phyloP scores from a whole-genome alignment of 2,329 filamentous ascomycete genomes.

The Cladophialophora yegresii region DNA sequence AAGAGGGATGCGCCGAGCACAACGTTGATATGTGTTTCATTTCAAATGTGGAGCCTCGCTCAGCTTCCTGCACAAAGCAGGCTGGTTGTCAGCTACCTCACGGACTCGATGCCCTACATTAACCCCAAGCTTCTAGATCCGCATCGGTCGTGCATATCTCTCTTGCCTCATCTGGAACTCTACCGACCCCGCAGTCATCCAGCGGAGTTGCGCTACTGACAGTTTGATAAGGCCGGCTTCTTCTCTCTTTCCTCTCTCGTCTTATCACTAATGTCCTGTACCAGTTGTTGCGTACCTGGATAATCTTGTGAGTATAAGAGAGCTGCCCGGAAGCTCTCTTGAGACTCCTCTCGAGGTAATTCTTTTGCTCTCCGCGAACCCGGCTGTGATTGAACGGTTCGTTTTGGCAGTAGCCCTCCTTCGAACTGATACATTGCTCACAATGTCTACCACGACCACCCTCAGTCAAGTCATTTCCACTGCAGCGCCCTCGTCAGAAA shows the following conservation, averaged over 20 bases:
- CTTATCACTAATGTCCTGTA: conserved; percentile 12
- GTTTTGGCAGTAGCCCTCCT: no score
- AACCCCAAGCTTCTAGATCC: not conserved
- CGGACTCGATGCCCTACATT: not conserved
- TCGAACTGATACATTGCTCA: not conserved
- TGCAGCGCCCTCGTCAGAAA: conserved; percentile 13
- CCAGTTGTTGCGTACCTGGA: not conserved
- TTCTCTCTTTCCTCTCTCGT: conserved; percentile 19
- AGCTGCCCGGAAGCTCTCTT: conserved; percentile 1
- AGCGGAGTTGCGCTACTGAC: not conserved
- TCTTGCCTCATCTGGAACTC: conserved; percentile 7
- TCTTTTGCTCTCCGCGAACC: not conserved
- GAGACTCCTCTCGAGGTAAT: conserved; percentile 1
- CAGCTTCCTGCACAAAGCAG: not conserved
- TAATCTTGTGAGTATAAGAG: conserved; percentile 8
- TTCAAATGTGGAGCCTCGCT: not conserved
- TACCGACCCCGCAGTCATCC: not conserved
- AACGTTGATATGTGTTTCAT: not conserved
- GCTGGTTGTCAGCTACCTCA: not conserved
- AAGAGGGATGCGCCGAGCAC: no score
- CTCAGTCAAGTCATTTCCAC: conserved; percentile 16
- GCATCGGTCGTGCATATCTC: not conserved
- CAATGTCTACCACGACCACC: conserved; percentile 18
- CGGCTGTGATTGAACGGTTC: not conserved
- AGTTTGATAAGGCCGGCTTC: not conserved